phyloP scores from a whole-genome alignment of 352 stramenopile genomes.

The Thraustochytrium sp. region DNA sequence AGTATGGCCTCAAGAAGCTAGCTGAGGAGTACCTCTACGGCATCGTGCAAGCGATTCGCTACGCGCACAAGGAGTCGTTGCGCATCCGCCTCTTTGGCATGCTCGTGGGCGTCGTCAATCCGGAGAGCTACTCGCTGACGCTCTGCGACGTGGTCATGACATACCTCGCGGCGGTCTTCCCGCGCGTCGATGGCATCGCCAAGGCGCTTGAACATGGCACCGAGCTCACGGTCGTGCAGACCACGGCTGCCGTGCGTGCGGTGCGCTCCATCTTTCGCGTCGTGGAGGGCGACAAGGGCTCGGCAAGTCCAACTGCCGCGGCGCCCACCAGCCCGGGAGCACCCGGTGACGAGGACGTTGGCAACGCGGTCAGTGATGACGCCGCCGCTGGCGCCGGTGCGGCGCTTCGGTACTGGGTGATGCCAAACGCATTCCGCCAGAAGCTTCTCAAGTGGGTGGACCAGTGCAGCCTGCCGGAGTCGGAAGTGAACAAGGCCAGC shows the following conservation, averaged over 20 bases:
- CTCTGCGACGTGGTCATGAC: constrained; percentile 14
- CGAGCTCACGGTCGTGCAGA: neutral
- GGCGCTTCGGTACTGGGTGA: neutral
- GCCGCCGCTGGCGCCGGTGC: neutral
- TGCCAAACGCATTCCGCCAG: constrained; percentile 13
- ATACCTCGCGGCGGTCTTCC: neutral
- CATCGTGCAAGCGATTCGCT: constrained; percentile 14
- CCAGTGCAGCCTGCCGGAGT: neutral
- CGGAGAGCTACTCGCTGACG: neutral
- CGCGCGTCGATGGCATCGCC: neutral
- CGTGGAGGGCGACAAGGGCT: neutral
- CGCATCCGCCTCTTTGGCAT: constrained; percentile 36
- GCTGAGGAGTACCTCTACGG: constrained; percentile 38
- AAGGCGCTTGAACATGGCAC: neutral
- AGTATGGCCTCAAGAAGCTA: constrained; percentile 42
- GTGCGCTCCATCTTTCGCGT: neutral
- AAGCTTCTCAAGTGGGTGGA: neutral
- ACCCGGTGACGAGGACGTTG: too few relatives aligned
- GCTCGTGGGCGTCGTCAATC: constrained; percentile 12
- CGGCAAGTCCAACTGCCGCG: neutral
- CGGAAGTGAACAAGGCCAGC: neutral
- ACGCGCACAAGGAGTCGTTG: neutral
- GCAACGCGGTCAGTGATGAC: neutral
- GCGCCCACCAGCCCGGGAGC: too few relatives aligned
- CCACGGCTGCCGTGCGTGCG: neutral